These are phyloP conservation scores for Onygena corvina DNA, from an alignment of 2,329 filamentous ascomycete genomes.

Conservation along the genomic window DNA sequence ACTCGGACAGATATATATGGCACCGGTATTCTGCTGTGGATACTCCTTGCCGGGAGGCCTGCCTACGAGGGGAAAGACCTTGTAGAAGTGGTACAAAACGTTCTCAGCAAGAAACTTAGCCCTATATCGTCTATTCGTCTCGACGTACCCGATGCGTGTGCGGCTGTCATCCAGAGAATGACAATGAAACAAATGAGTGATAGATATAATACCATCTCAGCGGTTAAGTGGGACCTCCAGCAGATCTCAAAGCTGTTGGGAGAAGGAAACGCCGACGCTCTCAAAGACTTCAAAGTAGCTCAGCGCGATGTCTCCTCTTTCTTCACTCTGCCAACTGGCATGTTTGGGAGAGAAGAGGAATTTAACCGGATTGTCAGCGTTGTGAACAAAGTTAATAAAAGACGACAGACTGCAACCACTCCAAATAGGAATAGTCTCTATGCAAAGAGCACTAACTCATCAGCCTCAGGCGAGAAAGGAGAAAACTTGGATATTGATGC, in stretches of 20 bases:
- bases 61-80: conserved; percentile 70
- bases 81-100: conserved; percentile 82
- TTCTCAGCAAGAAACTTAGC: conserved; percentile 66
- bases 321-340: conserved; percentile 69
- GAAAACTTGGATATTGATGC: conserved; percentile 42
- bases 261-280: conserved; percentile 58
- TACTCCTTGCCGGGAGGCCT: conserved; percentile 63
- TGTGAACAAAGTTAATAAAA: conserved; percentile 63
- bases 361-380: conserved; percentile 57
- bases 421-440: conserved; percentile 27
- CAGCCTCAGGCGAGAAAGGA: conserved; percentile 40
- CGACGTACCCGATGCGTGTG: conserved; percentile 73
- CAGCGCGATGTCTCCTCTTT: conserved; percentile 85
- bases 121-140: conserved; percentile 63
- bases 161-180: conserved; percentile 78
- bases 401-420: conserved; percentile 38
- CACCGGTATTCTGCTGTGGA: conserved; percentile 80
- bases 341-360: conserved; percentile 69
- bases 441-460: conserved; percentile 42
- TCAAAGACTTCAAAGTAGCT: conserved; percentile 64
- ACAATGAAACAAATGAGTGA: conserved; percentile 79
- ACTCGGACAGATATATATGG: conserved; percentile 89
- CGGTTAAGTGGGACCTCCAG: conserved; percentile 67
- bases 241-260: conserved; percentile 62
- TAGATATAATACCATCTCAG: conserved; percentile 78